These are phyloP conservation scores for Psilocybe tampanensis DNA, from an alignment of 768 basidiomycete genomes.

Conservation along the genomic window DNA sequence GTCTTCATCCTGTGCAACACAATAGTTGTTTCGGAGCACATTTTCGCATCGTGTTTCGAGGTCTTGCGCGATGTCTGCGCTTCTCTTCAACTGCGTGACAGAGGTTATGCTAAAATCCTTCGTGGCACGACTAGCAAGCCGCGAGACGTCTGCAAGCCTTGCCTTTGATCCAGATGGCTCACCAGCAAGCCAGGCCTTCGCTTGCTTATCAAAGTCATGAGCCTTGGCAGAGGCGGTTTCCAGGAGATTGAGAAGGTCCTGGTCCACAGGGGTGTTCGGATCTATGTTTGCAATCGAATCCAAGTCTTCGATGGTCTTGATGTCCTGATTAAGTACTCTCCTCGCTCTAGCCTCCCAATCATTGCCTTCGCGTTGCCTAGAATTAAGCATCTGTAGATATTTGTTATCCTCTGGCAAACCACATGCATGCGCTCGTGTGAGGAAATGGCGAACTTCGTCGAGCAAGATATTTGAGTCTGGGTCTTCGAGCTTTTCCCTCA, in stretches of 20 bases:
- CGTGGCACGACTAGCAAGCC: constrained; percentile 70
- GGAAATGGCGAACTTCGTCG: constrained; percentile 74
- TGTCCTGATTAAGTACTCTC: constrained; percentile 62
- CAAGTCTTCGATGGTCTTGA: constrained; percentile 77
- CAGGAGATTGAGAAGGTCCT: constrained; percentile 65
- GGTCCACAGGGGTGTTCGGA: constrained; percentile 68
- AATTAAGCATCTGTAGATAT: constrained; percentile 63
- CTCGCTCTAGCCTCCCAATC: constrained; percentile 80
- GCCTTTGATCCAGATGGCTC: constrained; percentile 59
- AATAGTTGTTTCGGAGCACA: constrained; percentile 67
- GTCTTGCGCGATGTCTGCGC: constrained; percentile 76
- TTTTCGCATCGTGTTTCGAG: constrained; percentile 76
- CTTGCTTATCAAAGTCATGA: constrained; percentile 79
- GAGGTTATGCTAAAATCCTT: constrained; percentile 76
- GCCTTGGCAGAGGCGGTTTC: constrained; percentile 68
- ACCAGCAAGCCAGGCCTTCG: constrained; percentile 66
- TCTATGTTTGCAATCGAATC: constrained; percentile 72
- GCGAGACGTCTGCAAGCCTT: constrained; percentile 66
- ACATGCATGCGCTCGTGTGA: constrained; percentile 71
- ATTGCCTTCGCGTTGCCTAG: constrained; percentile 66
- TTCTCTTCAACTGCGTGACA: constrained; percentile 65
- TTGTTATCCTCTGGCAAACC: constrained; percentile 66
- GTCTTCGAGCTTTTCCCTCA: constrained; percentile 76
- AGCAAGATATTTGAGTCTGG: constrained; percentile 56
- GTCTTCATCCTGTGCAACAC: constrained; percentile 55